A percentile compares a stretch with the other conserved stretches of the same genome.
Conservation (phyloP, 495 filamentous ascomycete genomes). For the Bacidia gigantensis region DNA sequence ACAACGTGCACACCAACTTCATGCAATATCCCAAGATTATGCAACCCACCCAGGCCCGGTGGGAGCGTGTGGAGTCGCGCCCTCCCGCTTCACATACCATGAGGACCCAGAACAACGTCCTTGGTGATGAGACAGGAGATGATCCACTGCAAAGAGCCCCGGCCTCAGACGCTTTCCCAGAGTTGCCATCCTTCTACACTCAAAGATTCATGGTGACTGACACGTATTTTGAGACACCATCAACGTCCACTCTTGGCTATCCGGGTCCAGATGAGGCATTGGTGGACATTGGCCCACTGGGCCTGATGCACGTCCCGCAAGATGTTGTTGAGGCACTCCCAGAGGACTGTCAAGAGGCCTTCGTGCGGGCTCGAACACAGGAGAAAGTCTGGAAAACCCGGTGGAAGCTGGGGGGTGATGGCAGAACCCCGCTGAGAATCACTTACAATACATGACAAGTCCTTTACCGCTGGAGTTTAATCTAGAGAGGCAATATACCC, state of each 20-base stretch:
- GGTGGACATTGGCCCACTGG: conserved; percentile 47
- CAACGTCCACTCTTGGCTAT: conserved; percentile 40
- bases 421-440: conserved; percentile 38
- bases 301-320: conserved; percentile 41
- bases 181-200: conserved; percentile 48
- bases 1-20: conserved; percentile 84
- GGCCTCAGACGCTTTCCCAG: conserved; percentile 39
- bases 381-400: conserved; percentile 59
- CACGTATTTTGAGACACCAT: conserved; percentile 48
- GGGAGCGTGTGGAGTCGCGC: conserved; percentile 47
- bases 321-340: conserved; percentile 61
- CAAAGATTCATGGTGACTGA: conserved; percentile 69
- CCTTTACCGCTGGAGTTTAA: not conserved
- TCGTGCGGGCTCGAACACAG: conserved; percentile 43
- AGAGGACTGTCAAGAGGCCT: conserved; percentile 53
- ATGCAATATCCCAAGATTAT: conserved; percentile 78
- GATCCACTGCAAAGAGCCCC: not conserved
- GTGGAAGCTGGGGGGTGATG: conserved; percentile 50
- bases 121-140: conserved; percentile 3
- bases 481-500: not conserved
- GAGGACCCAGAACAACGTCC: not conserved
- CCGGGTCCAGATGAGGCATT: conserved; percentile 52
- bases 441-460: conserved; percentile 23
- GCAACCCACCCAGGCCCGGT: conserved; percentile 77
- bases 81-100: not conserved